Base-by-base conservation (phyloP, 164 flowering plant genomes). In the Chloranthus sessilifolius region DNA sequence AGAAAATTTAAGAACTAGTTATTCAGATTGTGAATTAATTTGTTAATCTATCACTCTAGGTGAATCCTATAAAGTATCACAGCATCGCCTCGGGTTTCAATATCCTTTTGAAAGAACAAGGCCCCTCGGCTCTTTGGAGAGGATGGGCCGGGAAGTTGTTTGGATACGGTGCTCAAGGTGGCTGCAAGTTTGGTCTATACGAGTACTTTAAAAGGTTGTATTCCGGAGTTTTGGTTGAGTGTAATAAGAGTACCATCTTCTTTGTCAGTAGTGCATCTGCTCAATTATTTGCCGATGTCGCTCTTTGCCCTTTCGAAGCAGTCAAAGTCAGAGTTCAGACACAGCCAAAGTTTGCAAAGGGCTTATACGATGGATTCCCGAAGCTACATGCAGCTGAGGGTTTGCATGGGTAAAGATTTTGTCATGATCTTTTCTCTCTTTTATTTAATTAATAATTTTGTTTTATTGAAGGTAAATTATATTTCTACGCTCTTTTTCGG, bases 111-210 rank as follows among this genome's bases (percentile, higher is more conserved):
- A 82, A 58, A 72, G 95, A 92, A 61, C 74, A 75, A 56, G 95
- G 98, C 51, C 75, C 82, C 20, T 74, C 82, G 47, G 75, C 83
- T 1, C 76, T 92, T 53, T 80, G 94, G 94, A 85, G 95, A 72
- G 98, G 95, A 41, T 88, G 96, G 88, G 64, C 77, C 1, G 83
- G 85, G 37, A 92, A 88, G 65, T 68, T 92, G 26, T 72, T 78
- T 42, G 98, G 98, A 15, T 92, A 88, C 70, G 98, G 94, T 43
- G 60, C 70, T 60, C 98, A 92, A 69, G 98, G 96, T 25, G 98
- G 88, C 56, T 85, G 63, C 70, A 85, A 58, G 65, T 88, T 85
- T 66, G 98, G 96, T 42, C 80, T 92, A n/a, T 85, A 92, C 52
- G 98, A 92, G 43, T 88, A 88, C 68, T 88, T 92, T 54, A 88